These are phyloP conservation scores for Fusarium metavorans DNA, from an alignment of 2,329 filamentous ascomycete species.

Conservation along the genomic window DNA sequence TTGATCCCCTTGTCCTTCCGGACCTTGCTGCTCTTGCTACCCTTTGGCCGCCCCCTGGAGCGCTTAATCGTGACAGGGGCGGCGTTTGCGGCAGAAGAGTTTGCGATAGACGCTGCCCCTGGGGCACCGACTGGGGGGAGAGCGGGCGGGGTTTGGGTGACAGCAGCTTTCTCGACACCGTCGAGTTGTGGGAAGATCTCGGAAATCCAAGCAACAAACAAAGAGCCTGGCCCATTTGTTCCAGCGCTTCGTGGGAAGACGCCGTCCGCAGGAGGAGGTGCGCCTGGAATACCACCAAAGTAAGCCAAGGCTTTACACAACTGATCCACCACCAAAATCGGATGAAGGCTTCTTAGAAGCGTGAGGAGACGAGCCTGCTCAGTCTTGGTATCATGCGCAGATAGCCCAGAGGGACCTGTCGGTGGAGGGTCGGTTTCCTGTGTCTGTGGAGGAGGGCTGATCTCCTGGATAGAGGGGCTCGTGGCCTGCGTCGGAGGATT, in stretches of 20 bases:
- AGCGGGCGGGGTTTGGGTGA: slow-evolving; percentile 38
- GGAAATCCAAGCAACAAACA: slow-evolving; percentile 72
- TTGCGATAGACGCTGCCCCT: slow-evolving; percentile 16
- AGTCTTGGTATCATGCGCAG: slow-evolving; percentile 63
- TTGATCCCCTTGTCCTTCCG: slow-evolving; percentile 65
- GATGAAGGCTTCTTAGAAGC: slow-evolving; percentile 67
- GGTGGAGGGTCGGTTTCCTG: slow-evolving; percentile 23
- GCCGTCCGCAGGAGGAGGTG: slow-evolving; percentile 63
- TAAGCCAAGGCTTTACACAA: slow-evolving; percentile 73
- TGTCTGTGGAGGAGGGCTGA: not conserved
- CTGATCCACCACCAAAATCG: slow-evolving; percentile 69
- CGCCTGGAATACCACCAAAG: slow-evolving; percentile 70
- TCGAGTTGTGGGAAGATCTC: slow-evolving; percentile 69
- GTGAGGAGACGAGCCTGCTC: slow-evolving; percentile 72
- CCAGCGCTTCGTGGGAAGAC: slow-evolving; percentile 68
- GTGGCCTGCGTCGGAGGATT: not conserved
- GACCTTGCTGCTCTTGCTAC: slow-evolving; percentile 57
- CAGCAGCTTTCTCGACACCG: not conserved
- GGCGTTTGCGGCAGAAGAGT: slow-evolving; percentile 13
- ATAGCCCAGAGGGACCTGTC: slow-evolving; percentile 13
- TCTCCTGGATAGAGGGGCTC: not conserved
- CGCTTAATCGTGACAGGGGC: slow-evolving; percentile 51
- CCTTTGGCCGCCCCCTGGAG: slow-evolving; percentile 66
- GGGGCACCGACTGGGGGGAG: slow-evolving; percentile 4
- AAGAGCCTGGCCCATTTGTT: slow-evolving; percentile 67